A percentile compares a stretch with the other conserved stretches of the same genome.
These are phyloP conservation scores for Chrysanthemum lavandulifolium DNA, from an alignment of 129 eudicot genomes.

Conservation along the genomic window DNA sequence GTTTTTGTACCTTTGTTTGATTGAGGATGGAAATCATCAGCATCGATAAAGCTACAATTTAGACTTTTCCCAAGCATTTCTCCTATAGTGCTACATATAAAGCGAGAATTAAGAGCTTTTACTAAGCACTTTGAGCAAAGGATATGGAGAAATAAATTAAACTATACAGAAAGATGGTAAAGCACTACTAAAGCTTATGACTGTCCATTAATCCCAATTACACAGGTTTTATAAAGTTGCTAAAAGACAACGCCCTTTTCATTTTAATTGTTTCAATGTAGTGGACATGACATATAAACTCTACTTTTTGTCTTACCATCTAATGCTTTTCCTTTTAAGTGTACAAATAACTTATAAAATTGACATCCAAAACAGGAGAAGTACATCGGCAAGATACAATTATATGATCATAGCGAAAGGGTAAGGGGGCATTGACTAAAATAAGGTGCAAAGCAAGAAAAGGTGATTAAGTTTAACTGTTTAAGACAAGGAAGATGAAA, in stretches of 20 bases:
- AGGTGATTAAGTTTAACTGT: neutral
- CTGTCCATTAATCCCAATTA: too few species aligned
- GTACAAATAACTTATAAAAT: too few species aligned
- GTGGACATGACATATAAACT: neutral
- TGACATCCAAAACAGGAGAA: too few species aligned
- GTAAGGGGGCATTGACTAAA: neutral
- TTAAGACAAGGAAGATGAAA: conserved; percentile 4
- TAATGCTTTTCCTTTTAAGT: too few species aligned
- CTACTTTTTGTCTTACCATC: neutral
- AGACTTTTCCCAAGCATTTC: conserved; percentile 57
- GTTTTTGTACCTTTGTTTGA: conserved; percentile 73
- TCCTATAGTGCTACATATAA: conserved; percentile 65
- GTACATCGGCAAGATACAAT: too few species aligned
- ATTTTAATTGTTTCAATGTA: too few species aligned
- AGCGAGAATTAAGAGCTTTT: neutral
- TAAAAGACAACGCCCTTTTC: too few species aligned
- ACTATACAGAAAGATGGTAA: neutral
- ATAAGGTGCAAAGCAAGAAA: neutral
- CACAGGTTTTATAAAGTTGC: too few species aligned
- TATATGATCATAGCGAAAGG: neutral
- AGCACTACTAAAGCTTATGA: too few species aligned
- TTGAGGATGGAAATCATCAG: conserved; percentile 87
- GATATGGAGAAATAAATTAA: neutral
- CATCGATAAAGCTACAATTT: conserved; percentile 68
- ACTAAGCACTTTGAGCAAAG: neutral